phyloP scores from a whole-genome alignment of 768 basidiomycete species.

The Suillus subaureus region DNA sequence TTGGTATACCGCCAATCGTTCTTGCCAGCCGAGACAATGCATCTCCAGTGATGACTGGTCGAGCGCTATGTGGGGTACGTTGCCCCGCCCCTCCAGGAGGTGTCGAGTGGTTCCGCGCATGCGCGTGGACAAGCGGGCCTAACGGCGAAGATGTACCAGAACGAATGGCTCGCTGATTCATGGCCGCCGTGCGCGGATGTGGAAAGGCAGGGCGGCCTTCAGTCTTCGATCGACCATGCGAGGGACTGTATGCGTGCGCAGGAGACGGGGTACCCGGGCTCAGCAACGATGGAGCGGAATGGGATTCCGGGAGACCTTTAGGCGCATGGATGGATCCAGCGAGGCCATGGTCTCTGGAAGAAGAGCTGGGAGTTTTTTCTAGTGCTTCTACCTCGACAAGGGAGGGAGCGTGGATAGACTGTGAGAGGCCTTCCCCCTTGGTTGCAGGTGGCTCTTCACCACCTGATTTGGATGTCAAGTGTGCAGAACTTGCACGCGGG shows the following conservation, averaged over 20 bases:
- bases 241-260: slow-evolving; percentile 34
- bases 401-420: slow-evolving; percentile 30
- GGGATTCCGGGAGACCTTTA: slow-evolving; percentile 38
- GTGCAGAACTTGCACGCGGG: slow-evolving; percentile 16
- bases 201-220: slow-evolving; percentile 45
- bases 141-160: slow-evolving; percentile 49
- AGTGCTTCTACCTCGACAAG: slow-evolving; percentile 19
- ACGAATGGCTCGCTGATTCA: slow-evolving; percentile 38
- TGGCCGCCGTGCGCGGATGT: slow-evolving; percentile 27
- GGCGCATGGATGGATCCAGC: slow-evolving; percentile 62
- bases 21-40: slow-evolving; percentile 68
- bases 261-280: slow-evolving; percentile 29
- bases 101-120: slow-evolving; percentile 67
- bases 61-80: slow-evolving; percentile 45
- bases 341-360: slow-evolving; percentile 39
- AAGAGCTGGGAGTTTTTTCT: slow-evolving; percentile 20
- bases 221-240: slow-evolving; percentile 61
- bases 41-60: slow-evolving; percentile 75
- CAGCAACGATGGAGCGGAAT: slow-evolving; percentile 36
- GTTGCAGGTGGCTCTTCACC: slow-evolving; percentile 19
- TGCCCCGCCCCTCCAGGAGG: slow-evolving; percentile 48
- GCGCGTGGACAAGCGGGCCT: slow-evolving; percentile 36
- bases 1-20: slow-evolving; percentile 51
- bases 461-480: slow-evolving; percentile 17
- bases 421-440: slow-evolving; percentile 24